Evolutionary conservation across 2,329 filamentous ascomycete species (phyloP).

Genomic region (Colletotrichum filicis): DNA sequence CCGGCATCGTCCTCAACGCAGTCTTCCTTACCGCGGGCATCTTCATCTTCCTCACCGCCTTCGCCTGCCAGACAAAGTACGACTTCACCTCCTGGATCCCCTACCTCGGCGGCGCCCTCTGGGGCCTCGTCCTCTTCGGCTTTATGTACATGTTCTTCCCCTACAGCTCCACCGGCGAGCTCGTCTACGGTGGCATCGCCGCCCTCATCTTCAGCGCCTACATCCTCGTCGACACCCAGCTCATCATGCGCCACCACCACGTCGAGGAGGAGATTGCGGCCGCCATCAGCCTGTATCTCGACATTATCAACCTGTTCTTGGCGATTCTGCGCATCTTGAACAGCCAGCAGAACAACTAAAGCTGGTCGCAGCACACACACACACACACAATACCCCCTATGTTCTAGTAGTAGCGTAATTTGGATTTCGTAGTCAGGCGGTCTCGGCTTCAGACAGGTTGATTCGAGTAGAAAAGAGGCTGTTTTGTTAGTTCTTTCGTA

Average conservation of each 20-base stretch:
- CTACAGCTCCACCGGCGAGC: constrained; percentile 81
- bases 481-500: neutral
- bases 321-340: constrained; percentile 96
- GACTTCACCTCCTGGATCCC: constrained; percentile 98
- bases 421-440: neutral
- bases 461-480: neutral
- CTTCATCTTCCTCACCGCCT: constrained; percentile 82
- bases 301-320: constrained; percentile 97
- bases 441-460: neutral
- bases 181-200: constrained; percentile 83
- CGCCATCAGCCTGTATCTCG: constrained; percentile 92
- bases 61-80: constrained; percentile 97
- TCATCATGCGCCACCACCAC: constrained; percentile 95
- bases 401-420: neutral
- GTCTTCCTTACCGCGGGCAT: constrained; percentile 88
- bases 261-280: constrained; percentile 98
- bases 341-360: constrained; percentile 91
- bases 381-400: neutral
- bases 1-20: constrained; percentile 86
- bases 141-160: constrained; percentile 95
- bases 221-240: constrained; percentile 95
- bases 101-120: constrained; percentile 90
- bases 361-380: no score
- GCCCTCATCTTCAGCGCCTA: constrained; percentile 94
- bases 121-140: constrained; percentile 91